Evolutionary conservation across 148 eudicot genomes (phyloP), one percentile per base, ranked within the genome.

Genomic region (Camellia lanceoleosa): DNA sequence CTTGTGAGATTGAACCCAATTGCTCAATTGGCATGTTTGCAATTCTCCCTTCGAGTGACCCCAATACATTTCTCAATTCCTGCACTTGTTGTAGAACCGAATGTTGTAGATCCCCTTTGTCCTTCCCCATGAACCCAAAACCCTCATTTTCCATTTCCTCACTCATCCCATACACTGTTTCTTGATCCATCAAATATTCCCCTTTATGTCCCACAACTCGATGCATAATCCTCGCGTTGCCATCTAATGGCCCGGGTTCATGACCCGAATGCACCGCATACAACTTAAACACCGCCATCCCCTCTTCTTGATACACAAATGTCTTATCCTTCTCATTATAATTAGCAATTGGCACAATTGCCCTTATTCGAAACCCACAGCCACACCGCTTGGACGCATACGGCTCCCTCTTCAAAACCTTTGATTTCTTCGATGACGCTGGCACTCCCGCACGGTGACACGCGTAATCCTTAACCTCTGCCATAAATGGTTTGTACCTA

Each of bases 161-260:
- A 81, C 88, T 85, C 86, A 91, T 89, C 78, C 93, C 97, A 75
- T 87, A 92, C 81, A 91, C 91, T 7, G 80, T 74, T 60, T 92
- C 99, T 58, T 87, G 90, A 79, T 93, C 99, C 86, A 89, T 85
- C 84, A 89, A 80, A 55, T 86, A 86, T 47, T 88, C 93, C 6
- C 97, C 98, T 78, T 91, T 95, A 60, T 93, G 91, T 55, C 99
- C 99, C 30, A 93, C 92, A 74, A 92, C 87, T 20, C 99, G 89
- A 85, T 95, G 99, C 94, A 95, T 93, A 55, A 95, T 95, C 92
- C 99, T 91, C 0, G 99, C 99, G 83, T 93, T 95, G 65, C 99
- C 99, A 82, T 95, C 99, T 87, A 89, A 85, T 1, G 99, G 97
- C 65, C 99, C 99, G 0, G 99, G 99, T 74, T 95, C 97, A 81